Conservation (phyloP, 2,329 filamentous ascomycete genomes). For the Lasiodiplodia gonubiensis region DNA sequence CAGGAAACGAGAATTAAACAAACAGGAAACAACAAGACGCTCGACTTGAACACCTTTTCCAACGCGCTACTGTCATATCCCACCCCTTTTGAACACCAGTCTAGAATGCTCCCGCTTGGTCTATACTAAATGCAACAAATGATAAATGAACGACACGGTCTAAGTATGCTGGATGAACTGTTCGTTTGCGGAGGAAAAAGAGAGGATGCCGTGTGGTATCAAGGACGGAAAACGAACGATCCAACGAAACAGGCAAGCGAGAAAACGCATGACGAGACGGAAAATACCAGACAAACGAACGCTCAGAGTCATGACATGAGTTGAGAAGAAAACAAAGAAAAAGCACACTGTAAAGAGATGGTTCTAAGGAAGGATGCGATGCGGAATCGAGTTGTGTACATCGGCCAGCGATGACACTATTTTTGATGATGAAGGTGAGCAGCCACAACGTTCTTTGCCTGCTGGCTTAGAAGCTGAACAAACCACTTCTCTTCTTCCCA, state of each 20-base stretch:
- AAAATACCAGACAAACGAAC: not conserved
- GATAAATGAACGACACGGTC: not conserved
- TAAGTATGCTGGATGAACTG: not conserved
- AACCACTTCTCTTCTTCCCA: conserved; percentile 54
- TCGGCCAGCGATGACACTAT: conserved; percentile 10
- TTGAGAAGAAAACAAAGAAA: not conserved
- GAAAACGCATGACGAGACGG: not conserved
- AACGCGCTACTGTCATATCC: not conserved
- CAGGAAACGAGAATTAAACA: not conserved
- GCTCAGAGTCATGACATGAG: conserved; percentile 21
- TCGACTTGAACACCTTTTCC: not conserved
- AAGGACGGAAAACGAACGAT: not conserved
- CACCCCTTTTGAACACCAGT: conserved; percentile 11
- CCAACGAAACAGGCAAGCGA: not conserved
- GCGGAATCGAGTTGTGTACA: conserved; percentile 1
- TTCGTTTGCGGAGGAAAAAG: not conserved
- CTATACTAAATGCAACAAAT: conserved; percentile 7
- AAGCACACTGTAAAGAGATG: not conserved
- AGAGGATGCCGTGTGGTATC: conserved; percentile 1
- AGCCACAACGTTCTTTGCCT: not conserved
- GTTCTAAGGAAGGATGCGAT: not conserved
- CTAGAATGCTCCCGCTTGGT: conserved; percentile 8
- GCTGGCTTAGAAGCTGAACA: conserved; percentile 46
- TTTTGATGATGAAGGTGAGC: not conserved
- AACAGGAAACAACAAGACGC: not conserved